These are phyloP conservation scores for Diplodia seriata DNA, from an alignment of 2,329 filamentous ascomycete species.

Conservation along the genomic window DNA sequence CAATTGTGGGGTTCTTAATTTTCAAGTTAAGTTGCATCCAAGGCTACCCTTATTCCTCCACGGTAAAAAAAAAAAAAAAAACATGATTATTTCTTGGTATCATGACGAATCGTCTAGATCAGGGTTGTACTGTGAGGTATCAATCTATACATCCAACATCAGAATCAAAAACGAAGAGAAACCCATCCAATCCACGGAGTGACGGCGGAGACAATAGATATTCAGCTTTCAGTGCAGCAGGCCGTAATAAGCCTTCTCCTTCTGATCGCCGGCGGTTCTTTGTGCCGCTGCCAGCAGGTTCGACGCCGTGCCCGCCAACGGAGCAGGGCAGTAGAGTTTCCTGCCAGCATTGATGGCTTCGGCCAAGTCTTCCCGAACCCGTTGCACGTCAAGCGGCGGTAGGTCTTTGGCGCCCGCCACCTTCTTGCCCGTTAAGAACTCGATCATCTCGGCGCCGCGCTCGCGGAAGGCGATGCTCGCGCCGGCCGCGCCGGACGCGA, in stretches of 20 bases:
- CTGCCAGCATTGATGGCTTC: constrained; percentile 45
- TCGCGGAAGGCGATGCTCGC: constrained; percentile 47
- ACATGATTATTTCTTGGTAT: neutral
- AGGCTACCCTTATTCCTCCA: neutral
- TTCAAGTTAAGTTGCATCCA: too few relatives aligned
- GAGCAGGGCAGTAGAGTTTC: constrained; percentile 45
- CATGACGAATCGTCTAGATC: neutral
- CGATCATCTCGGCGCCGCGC: constrained; percentile 44
- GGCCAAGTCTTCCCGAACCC: constrained; percentile 40
- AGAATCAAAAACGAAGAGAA: neutral
- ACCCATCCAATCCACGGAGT: neutral
- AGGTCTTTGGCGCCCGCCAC: constrained; percentile 32
- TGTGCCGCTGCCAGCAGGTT: constrained; percentile 38
- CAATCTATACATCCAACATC: constrained; percentile 22
- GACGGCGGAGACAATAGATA: neutral
- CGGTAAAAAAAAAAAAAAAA: neutral
- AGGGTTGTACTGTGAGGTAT: constrained; percentile 9
- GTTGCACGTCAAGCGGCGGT: constrained; percentile 36
- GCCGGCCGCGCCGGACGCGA: constrained; percentile 48
- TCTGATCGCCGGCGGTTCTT: constrained; percentile 6
- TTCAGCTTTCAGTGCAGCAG: neutral
- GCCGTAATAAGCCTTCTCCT: constrained; percentile 19
- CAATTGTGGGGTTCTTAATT: too few relatives aligned
- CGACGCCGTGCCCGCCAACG: constrained; percentile 44
- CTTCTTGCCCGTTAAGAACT: constrained; percentile 42